Evolutionary conservation across 129 eudicot genomes (phyloP).

Genomic region (Scalesia atractyloides): DNA sequence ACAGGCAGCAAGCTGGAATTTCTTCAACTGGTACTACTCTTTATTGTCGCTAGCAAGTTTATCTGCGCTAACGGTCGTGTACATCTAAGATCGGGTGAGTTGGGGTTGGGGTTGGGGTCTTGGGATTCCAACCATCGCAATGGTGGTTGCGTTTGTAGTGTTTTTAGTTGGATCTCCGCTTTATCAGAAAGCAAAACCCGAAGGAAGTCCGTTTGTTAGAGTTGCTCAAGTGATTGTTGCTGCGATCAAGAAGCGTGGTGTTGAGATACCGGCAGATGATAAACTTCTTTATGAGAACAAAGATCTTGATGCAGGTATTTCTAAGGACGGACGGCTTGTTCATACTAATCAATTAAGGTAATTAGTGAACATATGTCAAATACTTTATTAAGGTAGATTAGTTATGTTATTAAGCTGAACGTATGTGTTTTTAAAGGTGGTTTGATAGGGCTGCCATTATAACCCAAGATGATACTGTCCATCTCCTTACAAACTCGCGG

Average conservation of each 20-base stretch:
- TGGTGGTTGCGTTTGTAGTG: constrained; percentile 25
- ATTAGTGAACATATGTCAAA: background rate
- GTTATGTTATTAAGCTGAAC: background rate
- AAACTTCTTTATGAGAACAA: constrained; percentile 32
- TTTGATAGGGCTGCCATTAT: constrained; percentile 67
- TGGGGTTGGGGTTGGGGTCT: constrained; percentile 58
- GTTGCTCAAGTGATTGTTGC: constrained; percentile 42
- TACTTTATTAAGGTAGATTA: background rate
- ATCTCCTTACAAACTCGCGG: constrained; percentile 39
- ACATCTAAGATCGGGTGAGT: constrained; percentile 41
- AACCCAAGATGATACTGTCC: constrained; percentile 37
- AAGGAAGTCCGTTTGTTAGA: constrained; percentile 47
- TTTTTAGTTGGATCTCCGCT: constrained; percentile 41
- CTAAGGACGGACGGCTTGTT: constrained; percentile 37
- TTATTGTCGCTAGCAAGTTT: constrained; percentile 25
- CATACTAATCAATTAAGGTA: constrained; percentile 41
- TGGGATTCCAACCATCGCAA: constrained; percentile 42
- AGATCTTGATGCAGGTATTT: constrained; percentile 40
- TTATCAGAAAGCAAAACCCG: constrained; percentile 30
- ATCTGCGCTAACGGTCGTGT: constrained; percentile 39
- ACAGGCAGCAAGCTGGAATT: constrained; percentile 33
- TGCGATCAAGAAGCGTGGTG: constrained; percentile 30
- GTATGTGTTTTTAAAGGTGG: constrained; percentile 49
- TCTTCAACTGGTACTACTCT: constrained; percentile 40
- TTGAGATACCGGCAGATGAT: constrained; percentile 23